Evolutionary conservation across 176 grass and related monocot genomes (phyloP), one percentile per base, ranked within the genome.

Genomic region (Guadua angustifolia): DNA sequence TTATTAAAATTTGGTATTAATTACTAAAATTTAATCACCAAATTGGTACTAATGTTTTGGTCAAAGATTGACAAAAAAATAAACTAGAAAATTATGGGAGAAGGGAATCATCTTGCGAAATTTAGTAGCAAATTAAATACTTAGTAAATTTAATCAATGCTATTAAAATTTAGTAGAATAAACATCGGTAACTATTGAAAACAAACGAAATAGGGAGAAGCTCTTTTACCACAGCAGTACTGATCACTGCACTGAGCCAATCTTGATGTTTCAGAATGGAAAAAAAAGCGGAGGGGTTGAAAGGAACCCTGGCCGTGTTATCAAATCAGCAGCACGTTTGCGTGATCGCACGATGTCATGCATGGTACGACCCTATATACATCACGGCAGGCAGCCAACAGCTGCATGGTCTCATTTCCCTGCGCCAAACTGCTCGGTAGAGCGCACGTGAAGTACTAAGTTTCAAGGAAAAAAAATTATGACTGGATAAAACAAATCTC

Each of bases 381-480:
- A 40, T 84, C 82, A 75, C 43, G 21, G 47, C 47, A 47, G 2
- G 66, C 51, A n/a, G 21, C 19, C 21, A 9, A 42, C 52, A 1
- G 76, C 77, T 74, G 69, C 47, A 78, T 81, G 57, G 78, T 67
- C 70, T 87, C 85, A 66, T 47, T 81, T 81, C 85, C 36, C 84
- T 73, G 68, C 84, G 3, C 19, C 25, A n/a, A 3, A n/a, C 39
- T 3, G 57, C 46, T 19, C 73, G 3, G 33, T 26, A 9, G 62
- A 21, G 38, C 9, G 83, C 83, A 85, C 83, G 83, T 85, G 83
- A 75, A 7, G 61, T 76, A 61, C 52, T 26, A 79, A 25, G 65
- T 71, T 85, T 77, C 69, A 51, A 76, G 53, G 17, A 33, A 10
- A 16, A 7, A 52, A 55, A 19, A 19, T 3, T 19, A 55, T 55